phyloP scores from a whole-genome alignment of 1,284 basidiomycete species.

The Mycosarcoma maydis region DNA sequence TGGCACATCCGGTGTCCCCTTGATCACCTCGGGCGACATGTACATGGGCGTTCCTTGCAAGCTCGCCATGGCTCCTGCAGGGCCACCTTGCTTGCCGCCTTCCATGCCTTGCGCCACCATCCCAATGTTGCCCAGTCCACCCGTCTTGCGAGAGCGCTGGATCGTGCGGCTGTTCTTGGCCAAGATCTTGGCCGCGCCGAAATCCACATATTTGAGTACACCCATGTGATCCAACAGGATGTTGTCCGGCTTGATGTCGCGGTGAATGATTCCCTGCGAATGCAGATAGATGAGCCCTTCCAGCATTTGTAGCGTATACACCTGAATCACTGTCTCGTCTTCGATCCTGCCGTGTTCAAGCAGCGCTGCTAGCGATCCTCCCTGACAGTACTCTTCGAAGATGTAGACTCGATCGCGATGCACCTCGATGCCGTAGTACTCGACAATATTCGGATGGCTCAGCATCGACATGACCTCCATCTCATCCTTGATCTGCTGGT shows the following conservation, averaged over 20 bases:
- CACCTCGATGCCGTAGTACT: constrained; percentile 99
- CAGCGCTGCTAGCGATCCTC: constrained; percentile 88
- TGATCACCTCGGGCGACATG: constrained; percentile 99
- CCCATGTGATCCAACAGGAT: constrained; percentile 92
- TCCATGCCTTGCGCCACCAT: constrained; percentile 67
- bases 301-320: constrained; percentile 97
- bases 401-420: constrained; percentile 99
- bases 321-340: constrained; percentile 93
- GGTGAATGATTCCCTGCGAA: constrained; percentile 88
- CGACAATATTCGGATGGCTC: constrained; percentile 96
- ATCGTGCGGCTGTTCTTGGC: constrained; percentile 85
- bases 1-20: constrained; percentile 75
- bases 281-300: constrained; percentile 94
- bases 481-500: constrained; percentile 95
- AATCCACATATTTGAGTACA: constrained; percentile 97
- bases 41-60: constrained; percentile 98
- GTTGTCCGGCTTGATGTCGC: constrained; percentile 99
- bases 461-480: constrained; percentile 98
- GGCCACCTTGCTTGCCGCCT: constrained; percentile 66
- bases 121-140: constrained; percentile 40
- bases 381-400: constrained; percentile 98
- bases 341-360: constrained; percentile 95
- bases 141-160: constrained; percentile 51
- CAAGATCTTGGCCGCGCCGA: constrained; percentile 96
- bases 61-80: constrained; percentile 72